Evolutionary conservation across 177 flowering plant species (phyloP).

Genomic region (Telopea speciosissima): DNA sequence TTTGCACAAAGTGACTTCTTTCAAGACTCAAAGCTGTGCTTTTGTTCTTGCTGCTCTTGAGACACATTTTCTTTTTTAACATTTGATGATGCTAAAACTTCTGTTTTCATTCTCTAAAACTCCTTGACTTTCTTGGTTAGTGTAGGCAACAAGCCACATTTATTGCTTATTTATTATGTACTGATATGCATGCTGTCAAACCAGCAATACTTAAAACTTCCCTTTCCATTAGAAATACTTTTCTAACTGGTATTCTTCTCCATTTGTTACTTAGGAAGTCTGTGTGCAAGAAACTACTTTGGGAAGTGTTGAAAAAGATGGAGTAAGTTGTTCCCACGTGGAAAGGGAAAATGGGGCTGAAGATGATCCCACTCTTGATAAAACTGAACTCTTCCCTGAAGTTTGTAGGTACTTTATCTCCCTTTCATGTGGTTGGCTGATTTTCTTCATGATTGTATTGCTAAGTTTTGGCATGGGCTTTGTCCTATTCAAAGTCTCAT

Average conservation of each 20-base stretch:
- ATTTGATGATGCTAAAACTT: too few relatives aligned
- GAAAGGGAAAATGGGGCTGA: neutral
- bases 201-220: too few relatives aligned
- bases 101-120: too few relatives aligned
- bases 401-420: neutral
- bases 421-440: neutral
- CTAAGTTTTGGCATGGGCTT: neutral
- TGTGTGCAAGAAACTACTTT: neutral
- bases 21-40: too few relatives aligned
- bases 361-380: neutral
- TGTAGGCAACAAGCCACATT: too few relatives aligned
- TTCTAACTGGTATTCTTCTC: neutral
- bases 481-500: neutral
- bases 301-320: neutral
- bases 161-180: too few relatives aligned
- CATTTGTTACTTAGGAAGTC: constrained; percentile 1
- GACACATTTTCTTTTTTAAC: too few relatives aligned
- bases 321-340: neutral
- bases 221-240: neutral
- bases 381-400: neutral
- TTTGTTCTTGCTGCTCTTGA: too few relatives aligned
- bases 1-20: too few relatives aligned
- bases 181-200: too few relatives aligned
- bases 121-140: too few relatives aligned
- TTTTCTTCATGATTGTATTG: neutral